These are phyloP conservation scores for Globisporangium mamillatum DNA, from an alignment of 352 stramenopile genomes.

Conservation along the genomic window DNA sequence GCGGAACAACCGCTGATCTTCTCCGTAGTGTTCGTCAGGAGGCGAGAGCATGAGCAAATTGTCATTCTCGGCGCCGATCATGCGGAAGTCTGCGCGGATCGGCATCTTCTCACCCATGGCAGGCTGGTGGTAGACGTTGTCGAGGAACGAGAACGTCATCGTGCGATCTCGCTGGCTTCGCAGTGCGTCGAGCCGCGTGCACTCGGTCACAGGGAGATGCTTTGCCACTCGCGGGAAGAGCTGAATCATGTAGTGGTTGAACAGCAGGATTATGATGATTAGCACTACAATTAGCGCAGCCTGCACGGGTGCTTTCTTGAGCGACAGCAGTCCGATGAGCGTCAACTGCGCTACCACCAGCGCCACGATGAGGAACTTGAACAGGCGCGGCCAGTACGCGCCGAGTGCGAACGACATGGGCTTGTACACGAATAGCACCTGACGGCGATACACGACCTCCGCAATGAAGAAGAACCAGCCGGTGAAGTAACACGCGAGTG, in stretches of 20 bases:
- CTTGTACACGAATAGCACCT: constrained; percentile 73
- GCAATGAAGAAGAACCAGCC: constrained; percentile 68
- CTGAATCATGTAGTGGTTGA: constrained; percentile 54
- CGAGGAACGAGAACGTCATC: constrained; percentile 53
- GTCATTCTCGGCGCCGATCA: constrained; percentile 38
- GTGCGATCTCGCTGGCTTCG: constrained; percentile 30
- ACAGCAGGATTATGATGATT: constrained; percentile 45
- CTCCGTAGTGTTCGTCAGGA: constrained; percentile 29
- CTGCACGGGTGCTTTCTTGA: constrained; percentile 55
- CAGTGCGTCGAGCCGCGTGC: constrained; percentile 46
- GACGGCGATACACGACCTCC: constrained; percentile 66
- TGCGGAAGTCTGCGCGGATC: constrained; percentile 57
- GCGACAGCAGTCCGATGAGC: constrained; percentile 72
- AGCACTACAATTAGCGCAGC: constrained; percentile 25
- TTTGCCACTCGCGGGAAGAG: constrained; percentile 62
- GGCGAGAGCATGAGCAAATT: constrained; percentile 35
- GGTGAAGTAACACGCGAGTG: constrained; percentile 75
- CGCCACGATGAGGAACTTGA: constrained; percentile 71
- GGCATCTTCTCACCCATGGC: constrained; percentile 54
- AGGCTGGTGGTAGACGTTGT: constrained; percentile 69
- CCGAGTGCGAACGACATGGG: constrained; percentile 51
- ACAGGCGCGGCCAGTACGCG: constrained; percentile 74
- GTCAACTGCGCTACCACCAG: constrained; percentile 74
- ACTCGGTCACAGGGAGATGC: constrained; percentile 57
- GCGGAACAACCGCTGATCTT: constrained; percentile 53